Evolutionary conservation across 1,139 yeast species (phyloP), one percentile per base, ranked within the genome.

Genomic region (Suhomyces bolitotheri): DNA sequence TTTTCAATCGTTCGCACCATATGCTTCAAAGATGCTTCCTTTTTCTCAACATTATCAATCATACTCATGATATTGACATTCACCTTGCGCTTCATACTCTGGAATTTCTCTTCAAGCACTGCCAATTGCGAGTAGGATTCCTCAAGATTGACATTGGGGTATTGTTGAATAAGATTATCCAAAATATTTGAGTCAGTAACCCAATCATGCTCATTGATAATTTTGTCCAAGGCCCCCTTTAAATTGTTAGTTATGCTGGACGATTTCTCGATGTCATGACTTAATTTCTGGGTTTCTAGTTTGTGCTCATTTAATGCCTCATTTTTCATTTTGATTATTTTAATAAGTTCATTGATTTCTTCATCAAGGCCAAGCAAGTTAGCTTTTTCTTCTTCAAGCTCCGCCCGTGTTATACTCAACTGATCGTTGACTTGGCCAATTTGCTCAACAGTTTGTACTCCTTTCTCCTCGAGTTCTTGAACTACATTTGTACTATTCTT

Each of bases 41-140:
- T 88, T 70, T 84, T 86, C 56, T 90, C 97, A 14, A 89, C 95
- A 46, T 83, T 86, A 51, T 90, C 97, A 47, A 94, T 88, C 88
- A 89, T 86, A 50, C 82, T 81, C 90, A 90, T 87, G 44, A 92
- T 92, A 53, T 89, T 85, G 9, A 86, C 76, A 53, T 90, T 90
- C 20, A 92, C 96, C 47, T 82, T 85, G 41, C 90, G 73, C 63
- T 78, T 83, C 85, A 90, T 80, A n/a, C 78, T 78, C 42, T 78
- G 76, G 51, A 80, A 80, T 42, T 80, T 74, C 20, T 78, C 87
- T 28, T 74, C 68, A 44, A 88, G 71, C 26, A 74, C 71, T 9
- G 62, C 65, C 31, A 81, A 73, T 44, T 82, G 78, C 16, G 72
- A 74, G 40, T 79, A 76, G 47, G 80, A 75, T 43, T 82, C 82